Evolutionary conservation across 345 rosid species (phyloP).

Genomic region (Sonneratia alba): DNA sequence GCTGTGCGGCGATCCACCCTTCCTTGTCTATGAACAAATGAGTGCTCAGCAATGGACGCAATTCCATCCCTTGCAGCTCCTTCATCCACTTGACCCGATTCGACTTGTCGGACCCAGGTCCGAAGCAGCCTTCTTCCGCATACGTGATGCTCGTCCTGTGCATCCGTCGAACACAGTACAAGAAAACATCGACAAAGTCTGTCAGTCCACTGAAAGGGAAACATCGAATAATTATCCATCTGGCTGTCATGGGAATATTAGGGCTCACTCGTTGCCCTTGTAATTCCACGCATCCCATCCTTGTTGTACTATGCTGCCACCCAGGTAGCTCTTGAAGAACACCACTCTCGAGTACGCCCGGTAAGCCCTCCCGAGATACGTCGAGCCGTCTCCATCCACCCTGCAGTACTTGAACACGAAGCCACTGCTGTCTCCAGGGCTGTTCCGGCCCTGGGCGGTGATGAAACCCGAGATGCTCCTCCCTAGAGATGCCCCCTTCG

Average conservation of each 20-base stretch:
- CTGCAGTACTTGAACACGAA: slow-evolving; percentile 20
- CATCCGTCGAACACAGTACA: too few species aligned
- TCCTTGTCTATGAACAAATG: slow-evolving; percentile 13
- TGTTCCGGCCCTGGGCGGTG: slow-evolving; percentile 24
- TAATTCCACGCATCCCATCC: slow-evolving; percentile 29
- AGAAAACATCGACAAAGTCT: not conserved
- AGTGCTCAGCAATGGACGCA: not conserved
- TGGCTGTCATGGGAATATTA: not conserved
- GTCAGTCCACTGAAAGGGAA: too few species aligned
- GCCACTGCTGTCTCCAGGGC: slow-evolving; percentile 6
- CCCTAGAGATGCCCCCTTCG: not conserved
- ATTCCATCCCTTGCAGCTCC: not conserved
- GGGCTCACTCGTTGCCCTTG: too few species aligned
- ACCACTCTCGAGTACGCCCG: slow-evolving; percentile 25
- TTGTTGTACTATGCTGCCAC: slow-evolving; percentile 1
- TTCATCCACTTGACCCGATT: slow-evolving; percentile 21
- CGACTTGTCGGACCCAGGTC: slow-evolving; percentile 20
- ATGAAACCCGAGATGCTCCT: slow-evolving; percentile 14
- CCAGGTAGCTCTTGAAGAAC: slow-evolving; percentile 4
- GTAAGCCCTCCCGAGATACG: slow-evolving; percentile 32
- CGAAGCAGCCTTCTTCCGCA: slow-evolving; percentile 11
- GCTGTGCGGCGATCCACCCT: slow-evolving; percentile 16
- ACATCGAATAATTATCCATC: too few species aligned
- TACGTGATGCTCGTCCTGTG: not conserved
- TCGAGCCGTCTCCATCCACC: slow-evolving; percentile 14